phyloP scores from a whole-genome alignment of 257 asterid genomes.

The Orobanche coerulescens region DNA sequence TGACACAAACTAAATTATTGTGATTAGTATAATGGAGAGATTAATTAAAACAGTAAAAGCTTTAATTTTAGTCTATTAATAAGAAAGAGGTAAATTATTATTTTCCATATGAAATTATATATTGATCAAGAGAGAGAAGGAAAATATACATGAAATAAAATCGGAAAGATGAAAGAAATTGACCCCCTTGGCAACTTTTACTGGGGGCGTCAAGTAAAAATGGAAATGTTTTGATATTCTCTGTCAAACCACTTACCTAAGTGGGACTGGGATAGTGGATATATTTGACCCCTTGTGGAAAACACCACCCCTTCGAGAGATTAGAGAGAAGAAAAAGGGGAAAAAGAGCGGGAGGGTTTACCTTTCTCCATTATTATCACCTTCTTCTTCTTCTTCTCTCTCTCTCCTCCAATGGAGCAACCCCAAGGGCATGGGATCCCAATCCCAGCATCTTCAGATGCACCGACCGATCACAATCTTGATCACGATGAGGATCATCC shows the following conservation, averaged over 20 bases:
- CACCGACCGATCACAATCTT: conserved; percentile 38
- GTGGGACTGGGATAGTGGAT: conserved; percentile 13
- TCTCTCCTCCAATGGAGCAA: conserved; percentile 46
- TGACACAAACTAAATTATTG: no score
- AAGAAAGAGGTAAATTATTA: no score
- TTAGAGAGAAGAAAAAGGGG: conserved; percentile 22
- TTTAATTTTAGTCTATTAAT: no score
- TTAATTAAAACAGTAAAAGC: no score
- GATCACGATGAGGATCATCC: conserved; percentile 43
- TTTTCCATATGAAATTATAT: no score
- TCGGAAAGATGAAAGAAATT: neutral
- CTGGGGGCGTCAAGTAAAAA: conserved; percentile 1
- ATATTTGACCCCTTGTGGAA: conserved; percentile 18
- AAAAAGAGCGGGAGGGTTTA: conserved; percentile 38
- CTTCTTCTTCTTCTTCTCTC: conserved; percentile 26
- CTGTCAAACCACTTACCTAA: neutral
- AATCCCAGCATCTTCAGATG: conserved; percentile 36
- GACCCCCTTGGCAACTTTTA: no score
- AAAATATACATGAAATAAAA: neutral
- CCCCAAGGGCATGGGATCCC: conserved; percentile 32
- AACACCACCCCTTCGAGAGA: conserved; percentile 28
- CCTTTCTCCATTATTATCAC: conserved; percentile 31
- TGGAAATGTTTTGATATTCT: neutral
- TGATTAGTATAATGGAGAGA: no score
- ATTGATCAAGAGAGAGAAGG: no score